Evolutionary conservation across 2,329 filamentous ascomycete genomes (phyloP).

Genomic region (Scopulariopsis brevicaulis): DNA sequence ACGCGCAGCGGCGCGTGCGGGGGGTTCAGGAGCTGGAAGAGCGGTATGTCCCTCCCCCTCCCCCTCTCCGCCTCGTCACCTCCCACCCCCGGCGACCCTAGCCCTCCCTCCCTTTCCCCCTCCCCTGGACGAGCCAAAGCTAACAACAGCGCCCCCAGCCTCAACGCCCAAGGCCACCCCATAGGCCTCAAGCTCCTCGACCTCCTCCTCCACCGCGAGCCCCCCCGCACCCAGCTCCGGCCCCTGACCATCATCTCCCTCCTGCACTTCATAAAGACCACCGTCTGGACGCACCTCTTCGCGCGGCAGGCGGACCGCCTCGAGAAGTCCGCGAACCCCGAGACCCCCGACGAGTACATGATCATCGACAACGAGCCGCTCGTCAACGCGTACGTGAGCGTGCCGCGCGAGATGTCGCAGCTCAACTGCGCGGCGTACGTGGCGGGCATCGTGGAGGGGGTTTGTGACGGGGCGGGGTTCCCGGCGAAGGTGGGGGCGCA

Average conservation of each 20-base stretch:
- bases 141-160: constrained; percentile 31
- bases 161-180: constrained; percentile 86
- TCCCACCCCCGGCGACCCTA: neutral
- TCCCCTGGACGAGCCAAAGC: neutral
- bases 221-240: constrained; percentile 57
- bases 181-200: constrained; percentile 92
- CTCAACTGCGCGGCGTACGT: constrained; percentile 95
- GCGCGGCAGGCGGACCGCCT: constrained; percentile 81
- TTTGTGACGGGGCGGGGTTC: constrained; percentile 88
- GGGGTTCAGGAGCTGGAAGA: constrained; percentile 92
- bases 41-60: constrained; percentile 39
- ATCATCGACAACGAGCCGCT: constrained; percentile 96
- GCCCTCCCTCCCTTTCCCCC: constrained; percentile 2
- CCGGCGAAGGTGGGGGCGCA: constrained; percentile 84
- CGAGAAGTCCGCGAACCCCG: constrained; percentile 73
- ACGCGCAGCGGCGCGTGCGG: constrained; percentile 82
- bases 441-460: constrained; percentile 87
- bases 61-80: neutral
- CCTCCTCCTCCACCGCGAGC: constrained; percentile 78
- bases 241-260: constrained; percentile 83
- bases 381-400: constrained; percentile 86
- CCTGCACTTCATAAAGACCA: constrained; percentile 89
- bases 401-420: constrained; percentile 91
- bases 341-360: constrained; percentile 94
- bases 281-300: constrained; percentile 88